Evolutionary conservation across 2,329 filamentous ascomycete genomes (phyloP), one percentile per base, ranked within the genome.

Genomic region (Apiospora malaysiana): DNA sequence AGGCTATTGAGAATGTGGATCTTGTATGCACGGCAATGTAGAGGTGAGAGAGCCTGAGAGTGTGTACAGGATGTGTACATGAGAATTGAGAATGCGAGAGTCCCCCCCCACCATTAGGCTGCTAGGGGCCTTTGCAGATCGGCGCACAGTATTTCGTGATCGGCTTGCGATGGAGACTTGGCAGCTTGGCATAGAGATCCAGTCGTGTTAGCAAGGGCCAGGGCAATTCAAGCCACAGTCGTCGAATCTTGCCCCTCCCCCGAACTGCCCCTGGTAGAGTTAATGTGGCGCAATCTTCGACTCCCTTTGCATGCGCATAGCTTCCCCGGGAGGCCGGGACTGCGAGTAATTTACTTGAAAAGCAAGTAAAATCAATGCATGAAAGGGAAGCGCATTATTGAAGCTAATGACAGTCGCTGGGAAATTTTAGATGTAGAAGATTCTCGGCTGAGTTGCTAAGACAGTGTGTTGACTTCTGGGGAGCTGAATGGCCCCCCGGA

Each of bases 281-380:
- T 32, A 59, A 59, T 37, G 56, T 63, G 56, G 56, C 32, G 56
- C 9, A 40, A 16, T 45, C 16, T 18, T 14, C 42, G 12, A 9
- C 23, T n/a, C 10, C 12, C 32, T 40, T 56, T n/a, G 23, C 7
- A 49, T 49, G 46, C 46, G 46, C 21, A 47, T 47, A 47, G 6
- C 45, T 46, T 46, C 45, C 45, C 16, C 32, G 32, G 32, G 32
- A 4, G 3, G 32, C 32, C 32, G 47, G 51, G 18, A 21, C 7
- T 63, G 32, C 56, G 27, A 40, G 56, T 23, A 63, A 63, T 40
- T 23, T 40, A 40, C 32, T 18, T 40, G 56, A 63, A 63, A 63
- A 63, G 56, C 21, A 63, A 63, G 37, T 27, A 63, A 63, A 63
- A n/a, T 40, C 56, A 40, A 63, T 63, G 56, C 32, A 63, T 63